These are phyloP conservation scores for Aureobasidium sp. DNA, from an alignment of 2,329 filamentous ascomycete species.

Conservation along the genomic window DNA sequence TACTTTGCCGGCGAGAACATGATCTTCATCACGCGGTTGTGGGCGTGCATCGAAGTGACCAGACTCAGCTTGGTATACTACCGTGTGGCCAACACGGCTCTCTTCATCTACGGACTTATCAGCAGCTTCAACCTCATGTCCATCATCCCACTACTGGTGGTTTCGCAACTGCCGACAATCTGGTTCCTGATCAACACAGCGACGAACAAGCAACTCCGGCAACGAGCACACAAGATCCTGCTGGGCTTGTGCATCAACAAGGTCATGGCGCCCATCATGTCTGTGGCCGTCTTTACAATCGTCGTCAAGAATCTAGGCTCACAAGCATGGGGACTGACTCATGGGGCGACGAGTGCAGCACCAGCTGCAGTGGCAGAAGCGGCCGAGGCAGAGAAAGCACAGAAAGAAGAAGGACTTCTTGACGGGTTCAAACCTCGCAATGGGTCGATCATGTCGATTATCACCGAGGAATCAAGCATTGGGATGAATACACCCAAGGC, in stretches of 20 bases:
- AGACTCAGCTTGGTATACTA: conserved; percentile 31
- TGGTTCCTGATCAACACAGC: conserved; percentile 21
- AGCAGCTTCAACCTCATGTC: conserved; percentile 19
- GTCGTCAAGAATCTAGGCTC: conserved; percentile 22
- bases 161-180: conserved; percentile 20
- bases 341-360: neutral
- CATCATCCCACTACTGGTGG: conserved; percentile 19
- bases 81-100: conserved; percentile 28
- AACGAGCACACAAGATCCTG: conserved; percentile 20
- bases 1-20: conserved; percentile 30
- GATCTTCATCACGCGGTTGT: conserved; percentile 32
- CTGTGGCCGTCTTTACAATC: conserved; percentile 21
- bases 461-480: conserved; percentile 5
- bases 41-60: conserved; percentile 27
- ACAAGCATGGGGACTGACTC: conserved; percentile 19
- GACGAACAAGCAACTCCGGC: conserved; percentile 19
- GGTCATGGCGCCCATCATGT: conserved; percentile 20
- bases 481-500: neutral
- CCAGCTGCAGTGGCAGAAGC: neutral
- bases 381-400: neutral
- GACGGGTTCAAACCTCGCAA: neutral
- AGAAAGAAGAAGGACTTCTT: neutral
- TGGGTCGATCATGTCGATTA: conserved; percentile 6
- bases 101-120: conserved; percentile 25
- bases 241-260: conserved; percentile 22